Evolutionary conservation across 805 yeast species (phyloP).

Genomic region (Metschnikowia kunwiensis): DNA sequence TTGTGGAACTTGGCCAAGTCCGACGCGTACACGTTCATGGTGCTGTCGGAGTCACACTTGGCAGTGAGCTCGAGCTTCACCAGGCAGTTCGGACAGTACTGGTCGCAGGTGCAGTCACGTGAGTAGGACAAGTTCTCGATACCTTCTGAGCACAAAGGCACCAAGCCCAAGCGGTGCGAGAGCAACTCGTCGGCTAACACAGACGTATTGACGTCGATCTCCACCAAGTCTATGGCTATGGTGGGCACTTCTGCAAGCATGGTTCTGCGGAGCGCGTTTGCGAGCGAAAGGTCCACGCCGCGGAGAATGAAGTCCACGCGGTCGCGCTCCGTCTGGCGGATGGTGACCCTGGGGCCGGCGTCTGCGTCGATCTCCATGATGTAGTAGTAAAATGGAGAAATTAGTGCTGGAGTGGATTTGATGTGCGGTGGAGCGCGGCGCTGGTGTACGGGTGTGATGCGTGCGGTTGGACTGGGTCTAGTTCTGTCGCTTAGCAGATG

Average conservation of each 20-base stretch:
- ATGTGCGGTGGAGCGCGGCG: too few relatives aligned
- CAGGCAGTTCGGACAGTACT: constrained; percentile 92
- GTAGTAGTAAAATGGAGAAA: too few relatives aligned
- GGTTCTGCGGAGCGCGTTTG: constrained; percentile 86
- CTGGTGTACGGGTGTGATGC: too few relatives aligned
- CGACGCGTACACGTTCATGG: constrained; percentile 85
- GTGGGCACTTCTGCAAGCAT: constrained; percentile 98
- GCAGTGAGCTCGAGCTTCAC: constrained; percentile 85
- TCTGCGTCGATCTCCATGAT: constrained; percentile 34
- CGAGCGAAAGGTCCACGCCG: constrained; percentile 84
- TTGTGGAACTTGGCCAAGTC: constrained; percentile 54
- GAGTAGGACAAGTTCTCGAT: constrained; percentile 83
- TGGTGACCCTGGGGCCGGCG: constrained; percentile 76
- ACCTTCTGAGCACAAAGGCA: constrained; percentile 82
- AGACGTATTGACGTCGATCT: constrained; percentile 86
- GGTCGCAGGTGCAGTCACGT: constrained; percentile 97
- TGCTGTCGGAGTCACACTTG: constrained; percentile 81
- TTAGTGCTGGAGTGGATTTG: too few relatives aligned
- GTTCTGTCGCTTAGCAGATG: too few relatives aligned
- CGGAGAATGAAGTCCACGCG: constrained; percentile 86
- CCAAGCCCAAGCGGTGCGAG: constrained; percentile 88
- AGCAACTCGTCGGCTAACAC: constrained; percentile 96
- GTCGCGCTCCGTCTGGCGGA: constrained; percentile 80
- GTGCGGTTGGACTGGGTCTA: too few relatives aligned
- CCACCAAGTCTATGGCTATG: constrained; percentile 92